These are phyloP conservation scores for Solanum tarijense DNA, from an alignment of 257 asterid species.

Conservation along the genomic window DNA sequence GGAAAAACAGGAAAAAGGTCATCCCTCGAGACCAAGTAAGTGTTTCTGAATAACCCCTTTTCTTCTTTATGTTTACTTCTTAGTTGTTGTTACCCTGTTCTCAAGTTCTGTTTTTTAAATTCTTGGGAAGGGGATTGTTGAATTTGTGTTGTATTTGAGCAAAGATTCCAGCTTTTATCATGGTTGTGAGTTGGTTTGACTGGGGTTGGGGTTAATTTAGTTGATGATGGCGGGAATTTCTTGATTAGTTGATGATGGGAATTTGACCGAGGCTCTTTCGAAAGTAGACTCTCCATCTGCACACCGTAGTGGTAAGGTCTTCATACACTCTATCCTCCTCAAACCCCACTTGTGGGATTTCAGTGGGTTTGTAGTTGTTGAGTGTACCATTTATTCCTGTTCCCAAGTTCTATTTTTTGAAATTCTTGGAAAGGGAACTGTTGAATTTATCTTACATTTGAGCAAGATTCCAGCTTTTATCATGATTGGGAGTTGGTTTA, in stretches of 20 bases:
- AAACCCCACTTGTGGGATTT: neutral
- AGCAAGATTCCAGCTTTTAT: neutral
- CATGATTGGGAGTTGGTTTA: neutral
- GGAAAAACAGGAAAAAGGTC: slow-evolving; percentile 35
- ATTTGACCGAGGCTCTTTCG: neutral
- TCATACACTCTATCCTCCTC: neutral
- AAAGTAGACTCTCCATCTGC: neutral
- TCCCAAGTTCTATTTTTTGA: neutral
- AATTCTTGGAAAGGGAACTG: neutral
- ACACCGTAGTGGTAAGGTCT: neutral
- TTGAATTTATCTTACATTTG: neutral
- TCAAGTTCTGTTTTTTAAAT: neutral
- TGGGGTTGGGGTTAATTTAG: neutral
- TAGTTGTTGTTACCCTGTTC: neutral
- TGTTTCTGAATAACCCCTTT: neutral
- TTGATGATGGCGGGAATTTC: neutral
- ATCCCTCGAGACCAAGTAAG: slow-evolving; percentile 53
- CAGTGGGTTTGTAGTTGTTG: neutral
- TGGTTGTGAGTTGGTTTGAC: neutral
- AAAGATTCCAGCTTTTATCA: neutral
- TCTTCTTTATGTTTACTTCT: neutral
- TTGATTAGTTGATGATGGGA: neutral
- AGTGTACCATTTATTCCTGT: neutral
- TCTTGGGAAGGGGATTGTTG: neutral
- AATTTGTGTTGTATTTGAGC: neutral